Evolutionary conservation across 75 land plant genomes (phyloP), one percentile per base, ranked within the genome.

Genomic region (Sequoiadendron giganteum): DNA sequence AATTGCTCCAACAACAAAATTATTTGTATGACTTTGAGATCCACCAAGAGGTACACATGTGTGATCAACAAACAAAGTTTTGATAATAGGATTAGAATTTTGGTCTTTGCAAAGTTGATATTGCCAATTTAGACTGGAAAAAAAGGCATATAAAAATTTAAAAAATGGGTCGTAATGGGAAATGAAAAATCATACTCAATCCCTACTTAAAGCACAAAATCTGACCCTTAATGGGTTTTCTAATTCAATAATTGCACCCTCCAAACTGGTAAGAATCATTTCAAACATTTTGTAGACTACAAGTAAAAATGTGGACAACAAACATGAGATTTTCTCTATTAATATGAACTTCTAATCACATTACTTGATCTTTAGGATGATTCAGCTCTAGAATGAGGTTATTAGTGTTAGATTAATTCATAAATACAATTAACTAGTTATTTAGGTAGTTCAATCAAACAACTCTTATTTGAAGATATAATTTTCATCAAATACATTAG

Each of bases 101-200:
- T 95, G 95, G 68, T 92, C 90, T 83, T 95, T 95, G 89, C 97
- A 95, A 39, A 91, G 93, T 84, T 92, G 95, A 86, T 95, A 95
- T 87, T 96, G 97, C 97, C 96, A 95, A 86, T 95, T 95, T 75
- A 96, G 90, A 86, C 96, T 96, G 92, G n/a, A 47, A 25, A 82
- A 19, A 47, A 47, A 11, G 10, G 13, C 15, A 82, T 45, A 82
- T 45, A 82, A 2, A 25, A 45, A 82, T 13, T 7, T 42, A 42
- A 1, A 1, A 79, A 47, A 21, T 82, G 21, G 21, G 82, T 79
- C 9, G 45, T 19, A 39, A 82, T 6, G 40, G 40, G 28, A 43
- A 43, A 45, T 25, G 9, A 47, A 10, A 47, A n/a, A 25, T 21
- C n/a, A 43, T n/a, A 43, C 0, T 28, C 11, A 43, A 25, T 21